Percentiles rank a stretch among this genome's conserved stretches.
Conservation (phyloP, 2,329 filamentous ascomycete species). For the Aspergillus pseudoviridinutans region DNA sequence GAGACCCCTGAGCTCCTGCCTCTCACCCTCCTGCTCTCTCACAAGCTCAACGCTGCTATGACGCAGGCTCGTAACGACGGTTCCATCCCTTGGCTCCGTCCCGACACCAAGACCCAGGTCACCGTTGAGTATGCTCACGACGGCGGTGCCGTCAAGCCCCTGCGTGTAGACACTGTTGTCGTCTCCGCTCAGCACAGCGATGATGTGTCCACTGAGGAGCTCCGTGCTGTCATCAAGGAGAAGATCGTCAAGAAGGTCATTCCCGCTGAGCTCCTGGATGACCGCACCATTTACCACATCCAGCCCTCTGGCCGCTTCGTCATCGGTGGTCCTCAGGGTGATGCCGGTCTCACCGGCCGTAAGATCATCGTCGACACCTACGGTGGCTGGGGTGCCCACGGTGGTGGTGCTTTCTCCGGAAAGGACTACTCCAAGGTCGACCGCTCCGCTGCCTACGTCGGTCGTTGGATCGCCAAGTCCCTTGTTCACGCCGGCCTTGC, state of each 20-base stretch:
- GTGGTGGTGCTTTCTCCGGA: conserved; percentile 99
- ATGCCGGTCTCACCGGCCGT: conserved; percentile 95
- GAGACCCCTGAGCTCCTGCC: conserved; percentile 97
- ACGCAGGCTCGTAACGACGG: conserved; percentile 82
- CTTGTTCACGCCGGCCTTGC: conserved; percentile 83
- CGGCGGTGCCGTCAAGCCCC: conserved; percentile 80
- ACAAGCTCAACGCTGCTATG: conserved; percentile 97
- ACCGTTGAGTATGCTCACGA: conserved; percentile 99
- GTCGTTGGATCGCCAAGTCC: conserved; percentile 98
- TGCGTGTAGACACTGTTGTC: conserved; percentile 93
- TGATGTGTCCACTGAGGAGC: conserved; percentile 82
- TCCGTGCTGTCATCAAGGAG: conserved; percentile 91
- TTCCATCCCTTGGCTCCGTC: conserved; percentile 85
- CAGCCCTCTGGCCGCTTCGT: conserved; percentile 98
- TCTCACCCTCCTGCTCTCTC: conserved; percentile 86
- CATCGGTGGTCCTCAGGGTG: conserved; percentile 98
- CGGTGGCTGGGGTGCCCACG: conserved; percentile 98
- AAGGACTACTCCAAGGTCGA: conserved; percentile 99
- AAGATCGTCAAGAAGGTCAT: conserved; percentile 97
- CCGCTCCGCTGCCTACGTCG: conserved; percentile 94
- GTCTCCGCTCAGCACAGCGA: conserved; percentile 92
- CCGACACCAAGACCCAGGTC: conserved; percentile 99
- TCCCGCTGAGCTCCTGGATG: conserved; percentile 85
- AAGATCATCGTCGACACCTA: conserved; percentile 99
- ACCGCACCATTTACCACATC: conserved; percentile 95